phyloP scores from a whole-genome alignment of 2,329 filamentous ascomycete genomes.

The Talaromyces albobiverticillius region DNA sequence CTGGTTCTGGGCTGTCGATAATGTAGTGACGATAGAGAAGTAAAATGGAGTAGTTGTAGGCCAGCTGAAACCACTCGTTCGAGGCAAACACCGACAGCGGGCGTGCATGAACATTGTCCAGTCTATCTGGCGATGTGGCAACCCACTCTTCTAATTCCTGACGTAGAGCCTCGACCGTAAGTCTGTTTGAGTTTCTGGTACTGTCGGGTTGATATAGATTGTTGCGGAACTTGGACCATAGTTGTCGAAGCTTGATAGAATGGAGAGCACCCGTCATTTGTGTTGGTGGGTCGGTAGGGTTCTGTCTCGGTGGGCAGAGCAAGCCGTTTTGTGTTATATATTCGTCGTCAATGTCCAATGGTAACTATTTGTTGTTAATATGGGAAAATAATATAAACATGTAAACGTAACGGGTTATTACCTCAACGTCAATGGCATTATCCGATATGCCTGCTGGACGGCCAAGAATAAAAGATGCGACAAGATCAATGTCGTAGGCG shows the following conservation, averaged over 20 bases:
- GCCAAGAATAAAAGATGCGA: slow-evolving; percentile 30
- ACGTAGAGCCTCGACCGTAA: slow-evolving; percentile 18
- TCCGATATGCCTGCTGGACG: slow-evolving; percentile 26
- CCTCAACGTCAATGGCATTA: slow-evolving; percentile 25
- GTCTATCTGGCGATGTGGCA: slow-evolving; percentile 17
- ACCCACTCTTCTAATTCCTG: slow-evolving; percentile 25
- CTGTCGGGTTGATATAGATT: slow-evolving; percentile 20
- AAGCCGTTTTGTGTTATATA: slow-evolving; percentile 13
- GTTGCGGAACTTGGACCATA: slow-evolving; percentile 23
- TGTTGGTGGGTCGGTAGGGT: slow-evolving; percentile 17
- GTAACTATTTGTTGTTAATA: slow-evolving; percentile 12
- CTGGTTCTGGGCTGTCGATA: slow-evolving; percentile 2
- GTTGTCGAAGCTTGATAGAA: slow-evolving; percentile 22
- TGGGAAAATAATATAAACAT: not conserved
- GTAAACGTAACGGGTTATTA: slow-evolving; percentile 6
- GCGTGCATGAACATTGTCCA: slow-evolving; percentile 21
- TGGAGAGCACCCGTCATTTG: slow-evolving; percentile 25
- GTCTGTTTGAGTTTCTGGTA: not conserved
- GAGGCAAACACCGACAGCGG: slow-evolving; percentile 29
- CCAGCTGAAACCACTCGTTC: slow-evolving; percentile 37
- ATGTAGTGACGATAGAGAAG: slow-evolving; percentile 32
- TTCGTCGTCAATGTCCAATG: slow-evolving; percentile 16
- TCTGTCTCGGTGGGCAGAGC: slow-evolving; percentile 5
- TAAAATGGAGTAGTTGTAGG: slow-evolving; percentile 39
- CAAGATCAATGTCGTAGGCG: slow-evolving; percentile 33